These are phyloP conservation scores for Paecilomyces sp. DNA, from an alignment of 2,329 filamentous ascomycete genomes.

Conservation along the genomic window DNA sequence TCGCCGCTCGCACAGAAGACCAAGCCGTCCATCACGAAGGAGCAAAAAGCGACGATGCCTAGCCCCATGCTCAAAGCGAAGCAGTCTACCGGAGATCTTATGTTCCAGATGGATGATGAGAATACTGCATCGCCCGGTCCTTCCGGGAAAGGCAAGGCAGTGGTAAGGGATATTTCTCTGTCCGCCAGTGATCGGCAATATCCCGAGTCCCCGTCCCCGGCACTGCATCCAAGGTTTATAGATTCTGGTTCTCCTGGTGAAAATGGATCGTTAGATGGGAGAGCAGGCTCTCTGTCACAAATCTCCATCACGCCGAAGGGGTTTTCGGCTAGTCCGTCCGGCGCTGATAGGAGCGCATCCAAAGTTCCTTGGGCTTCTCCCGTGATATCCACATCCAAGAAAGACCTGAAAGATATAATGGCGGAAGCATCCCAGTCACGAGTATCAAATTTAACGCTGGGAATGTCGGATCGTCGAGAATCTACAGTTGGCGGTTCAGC, in stretches of 20 bases:
- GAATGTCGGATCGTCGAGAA: slow-evolving; percentile 41
- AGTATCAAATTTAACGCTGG: slow-evolving; percentile 48
- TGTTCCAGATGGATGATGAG: slow-evolving; percentile 92
- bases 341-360: slow-evolving; percentile 18
- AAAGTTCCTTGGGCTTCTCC: slow-evolving; percentile 48
- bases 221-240: slow-evolving; percentile 17
- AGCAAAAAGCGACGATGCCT: slow-evolving; percentile 42
- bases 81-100: slow-evolving; percentile 66
- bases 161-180: slow-evolving; percentile 14
- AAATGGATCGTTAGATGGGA: slow-evolving; percentile 19
- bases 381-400: slow-evolving; percentile 52
- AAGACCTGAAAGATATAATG: slow-evolving; percentile 74
- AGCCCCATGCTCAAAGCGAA: slow-evolving; percentile 64
- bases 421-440: slow-evolving; percentile 47
- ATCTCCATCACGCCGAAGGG: slow-evolving; percentile 9
- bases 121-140: slow-evolving; percentile 16
- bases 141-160: slow-evolving; percentile 21
- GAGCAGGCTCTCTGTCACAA: slow-evolving; percentile 19
- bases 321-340: slow-evolving; percentile 17
- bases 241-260: slow-evolving; percentile 19
- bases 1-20: slow-evolving; percentile 38
- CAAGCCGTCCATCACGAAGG: slow-evolving; percentile 36
- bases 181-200: slow-evolving; percentile 12
- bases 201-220: slow-evolving; percentile 15
- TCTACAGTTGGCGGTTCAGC: slow-evolving; percentile 28